These are phyloP conservation scores for Proliferodiscus dingleyae DNA, from an alignment of 2,329 filamentous ascomycete genomes.

Conservation along the genomic window DNA sequence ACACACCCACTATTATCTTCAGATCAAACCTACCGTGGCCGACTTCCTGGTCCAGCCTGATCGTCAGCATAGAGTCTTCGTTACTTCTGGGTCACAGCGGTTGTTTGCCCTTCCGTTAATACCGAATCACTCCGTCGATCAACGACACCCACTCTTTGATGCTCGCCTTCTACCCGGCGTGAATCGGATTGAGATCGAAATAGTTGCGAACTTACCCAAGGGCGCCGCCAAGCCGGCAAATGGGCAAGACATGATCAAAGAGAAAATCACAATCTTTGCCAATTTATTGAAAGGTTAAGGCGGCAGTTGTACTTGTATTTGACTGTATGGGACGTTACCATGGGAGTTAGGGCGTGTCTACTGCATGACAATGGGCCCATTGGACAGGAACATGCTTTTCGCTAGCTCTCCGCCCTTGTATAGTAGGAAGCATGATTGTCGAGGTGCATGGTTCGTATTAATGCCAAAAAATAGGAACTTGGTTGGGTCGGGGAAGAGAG, in stretches of 20 bases:
- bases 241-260: conserved; percentile 65
- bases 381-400: background rate
- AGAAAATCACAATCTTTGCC: conserved; percentile 71
- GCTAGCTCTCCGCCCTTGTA: conserved; percentile 4
- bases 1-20: conserved; percentile 61
- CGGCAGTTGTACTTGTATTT: conserved; percentile 6
- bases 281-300: conserved; percentile 45
- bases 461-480: too few relatives aligned
- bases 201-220: conserved; percentile 65
- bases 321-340: background rate
- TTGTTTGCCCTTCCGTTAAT: conserved; percentile 43
- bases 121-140: conserved; percentile 49
- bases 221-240: conserved; percentile 49
- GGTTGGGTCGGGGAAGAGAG: too few relatives aligned
- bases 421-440: conserved; percentile 2
- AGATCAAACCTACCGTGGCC: conserved; percentile 63
- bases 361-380: conserved; percentile 1
- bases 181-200: conserved; percentile 73
- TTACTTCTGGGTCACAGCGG: conserved; percentile 62
- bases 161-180: conserved; percentile 64
- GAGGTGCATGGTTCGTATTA: too few relatives aligned
- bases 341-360: background rate
- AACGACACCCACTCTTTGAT: conserved; percentile 68
- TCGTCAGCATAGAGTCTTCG: conserved; percentile 73
- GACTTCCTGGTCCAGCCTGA: conserved; percentile 49